phyloP scores from a whole-genome alignment of 331 rosid species.

The Erythrophleum ivorense region DNA sequence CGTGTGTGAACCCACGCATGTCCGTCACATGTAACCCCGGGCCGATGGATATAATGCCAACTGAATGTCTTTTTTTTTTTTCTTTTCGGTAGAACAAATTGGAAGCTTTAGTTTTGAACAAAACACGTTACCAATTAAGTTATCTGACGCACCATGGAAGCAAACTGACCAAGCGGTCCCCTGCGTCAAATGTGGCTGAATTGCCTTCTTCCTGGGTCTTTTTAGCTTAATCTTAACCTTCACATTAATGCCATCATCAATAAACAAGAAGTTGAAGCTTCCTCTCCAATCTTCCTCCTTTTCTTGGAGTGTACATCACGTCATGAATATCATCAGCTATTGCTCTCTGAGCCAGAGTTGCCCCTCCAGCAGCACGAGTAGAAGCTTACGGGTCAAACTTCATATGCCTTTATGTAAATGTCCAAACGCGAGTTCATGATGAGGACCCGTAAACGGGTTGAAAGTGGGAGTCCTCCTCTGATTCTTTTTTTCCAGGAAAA shows the following conservation, averaged over 20 bases:
- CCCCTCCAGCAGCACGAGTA: constrained; percentile 59
- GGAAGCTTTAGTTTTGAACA: not conserved
- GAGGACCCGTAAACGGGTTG: not conserved
- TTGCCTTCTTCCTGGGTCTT: constrained; percentile 5
- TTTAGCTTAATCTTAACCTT: constrained; percentile 14
- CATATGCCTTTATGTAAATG: not conserved
- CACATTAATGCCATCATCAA: constrained; percentile 8
- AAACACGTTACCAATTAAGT: not conserved
- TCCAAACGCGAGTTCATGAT: constrained; percentile 2
- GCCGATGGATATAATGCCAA: not conserved
- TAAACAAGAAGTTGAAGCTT: constrained; percentile 37
- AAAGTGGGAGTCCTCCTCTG: not conserved
- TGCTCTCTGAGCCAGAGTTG: constrained; percentile 62
- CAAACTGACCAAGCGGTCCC: not conserved
- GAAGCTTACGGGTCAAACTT: not conserved
- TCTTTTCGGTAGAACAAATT: not conserved
- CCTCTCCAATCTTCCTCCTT: constrained; percentile 40
- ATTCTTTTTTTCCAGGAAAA: not conserved
- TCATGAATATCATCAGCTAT: constrained; percentile 43
- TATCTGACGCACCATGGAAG: not conserved
- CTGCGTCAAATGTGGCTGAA: constrained; percentile 7
- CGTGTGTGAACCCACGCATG: not conserved
- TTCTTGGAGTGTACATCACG: constrained; percentile 53
- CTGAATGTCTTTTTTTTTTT: not conserved
- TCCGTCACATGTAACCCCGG: not conserved